Conservation (phyloP, 2,329 filamentous ascomycete species). For the Hymenoscyphus fructigenus region DNA sequence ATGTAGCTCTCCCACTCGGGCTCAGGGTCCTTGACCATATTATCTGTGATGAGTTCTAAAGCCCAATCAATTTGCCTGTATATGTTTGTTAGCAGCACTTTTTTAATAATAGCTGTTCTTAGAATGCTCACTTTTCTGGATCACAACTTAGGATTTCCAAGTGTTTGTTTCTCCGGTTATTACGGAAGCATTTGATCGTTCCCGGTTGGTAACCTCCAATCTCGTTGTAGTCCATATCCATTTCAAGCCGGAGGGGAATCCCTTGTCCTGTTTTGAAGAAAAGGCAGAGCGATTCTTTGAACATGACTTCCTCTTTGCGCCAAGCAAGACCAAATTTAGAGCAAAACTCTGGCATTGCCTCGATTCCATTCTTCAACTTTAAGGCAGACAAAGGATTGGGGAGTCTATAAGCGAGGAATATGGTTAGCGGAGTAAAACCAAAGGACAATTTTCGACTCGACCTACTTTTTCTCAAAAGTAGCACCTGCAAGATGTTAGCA, state of each 20-base stretch:
- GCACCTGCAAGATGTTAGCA: slow-evolving; percentile 7
- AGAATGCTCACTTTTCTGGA: slow-evolving; percentile 26
- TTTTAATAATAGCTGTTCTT: slow-evolving; percentile 6
- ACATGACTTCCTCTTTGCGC: slow-evolving; percentile 20
- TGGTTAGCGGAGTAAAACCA: slow-evolving; percentile 5
- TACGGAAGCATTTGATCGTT: slow-evolving; percentile 22
- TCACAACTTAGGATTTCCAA: slow-evolving; percentile 33
- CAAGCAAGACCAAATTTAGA: slow-evolving; percentile 16
- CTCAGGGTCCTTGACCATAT: slow-evolving; percentile 23
- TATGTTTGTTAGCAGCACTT: not conserved
- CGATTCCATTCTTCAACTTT: slow-evolving; percentile 22
- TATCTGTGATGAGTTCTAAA: slow-evolving; percentile 35
- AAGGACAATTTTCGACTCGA: slow-evolving; percentile 3
- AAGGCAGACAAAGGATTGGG: slow-evolving; percentile 19
- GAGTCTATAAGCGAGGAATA: slow-evolving; percentile 18
- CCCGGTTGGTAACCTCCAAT: slow-evolving; percentile 29
- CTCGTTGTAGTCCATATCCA: slow-evolving; percentile 28
- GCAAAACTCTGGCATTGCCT: slow-evolving; percentile 20
- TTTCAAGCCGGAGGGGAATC: slow-evolving; percentile 29
- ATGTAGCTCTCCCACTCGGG: slow-evolving; percentile 22
- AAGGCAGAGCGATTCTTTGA: slow-evolving; percentile 29
- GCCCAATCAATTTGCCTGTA: slow-evolving; percentile 33
- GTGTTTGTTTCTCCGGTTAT: slow-evolving; percentile 29
- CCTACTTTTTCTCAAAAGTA: slow-evolving; percentile 34
- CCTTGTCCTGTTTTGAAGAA: slow-evolving; percentile 24